Conservation (phyloP, 805 yeast genomes). For the Candida orba region DNA sequence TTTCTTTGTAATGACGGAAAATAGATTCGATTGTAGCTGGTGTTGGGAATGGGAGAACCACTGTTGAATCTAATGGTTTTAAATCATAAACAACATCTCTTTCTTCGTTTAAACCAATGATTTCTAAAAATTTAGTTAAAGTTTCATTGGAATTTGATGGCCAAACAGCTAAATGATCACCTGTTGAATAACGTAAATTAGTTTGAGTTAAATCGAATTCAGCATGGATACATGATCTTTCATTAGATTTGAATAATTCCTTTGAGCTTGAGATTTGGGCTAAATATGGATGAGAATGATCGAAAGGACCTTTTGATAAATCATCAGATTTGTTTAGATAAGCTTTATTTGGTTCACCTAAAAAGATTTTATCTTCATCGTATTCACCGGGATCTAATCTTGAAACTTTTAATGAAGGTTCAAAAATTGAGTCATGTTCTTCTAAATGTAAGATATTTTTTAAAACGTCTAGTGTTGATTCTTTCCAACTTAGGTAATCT, state of each 20-base stretch:
- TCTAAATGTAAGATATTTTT: conserved; percentile 57
- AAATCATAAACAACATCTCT: conserved; percentile 53
- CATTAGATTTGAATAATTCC: conserved; percentile 61
- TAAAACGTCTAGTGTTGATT: conserved; percentile 57
- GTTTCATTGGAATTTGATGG: conserved; percentile 81
- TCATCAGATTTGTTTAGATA: conserved; percentile 29
- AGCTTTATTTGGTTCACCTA: conserved; percentile 68
- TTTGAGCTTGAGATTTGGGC: conserved; percentile 55
- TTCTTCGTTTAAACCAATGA: conserved; percentile 52
- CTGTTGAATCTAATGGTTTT: conserved; percentile 64
- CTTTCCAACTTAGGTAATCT: conserved; percentile 92
- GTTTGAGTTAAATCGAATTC: conserved; percentile 78
- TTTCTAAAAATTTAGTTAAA: conserved; percentile 54
- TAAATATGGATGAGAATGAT: conserved; percentile 72
- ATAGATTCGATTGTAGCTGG: conserved; percentile 89
- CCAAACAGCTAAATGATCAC: conserved; percentile 95
- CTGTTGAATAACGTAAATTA: conserved; percentile 80
- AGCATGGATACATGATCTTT: conserved; percentile 81
- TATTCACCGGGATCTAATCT: conserved; percentile 30
- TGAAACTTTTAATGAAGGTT: conserved; percentile 51
- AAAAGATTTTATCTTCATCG: conserved; percentile 41
- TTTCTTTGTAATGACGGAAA: conserved; percentile 81
- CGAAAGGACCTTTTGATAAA: conserved; percentile 63
- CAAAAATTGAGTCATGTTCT: conserved; percentile 75
- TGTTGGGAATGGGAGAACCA: conserved; percentile 54